A percentile compares a stretch with the other conserved stretches of the same genome.
phyloP scores from a whole-genome alignment of 768 basidiomycete genomes.

The Cubamyces lactineus region DNA sequence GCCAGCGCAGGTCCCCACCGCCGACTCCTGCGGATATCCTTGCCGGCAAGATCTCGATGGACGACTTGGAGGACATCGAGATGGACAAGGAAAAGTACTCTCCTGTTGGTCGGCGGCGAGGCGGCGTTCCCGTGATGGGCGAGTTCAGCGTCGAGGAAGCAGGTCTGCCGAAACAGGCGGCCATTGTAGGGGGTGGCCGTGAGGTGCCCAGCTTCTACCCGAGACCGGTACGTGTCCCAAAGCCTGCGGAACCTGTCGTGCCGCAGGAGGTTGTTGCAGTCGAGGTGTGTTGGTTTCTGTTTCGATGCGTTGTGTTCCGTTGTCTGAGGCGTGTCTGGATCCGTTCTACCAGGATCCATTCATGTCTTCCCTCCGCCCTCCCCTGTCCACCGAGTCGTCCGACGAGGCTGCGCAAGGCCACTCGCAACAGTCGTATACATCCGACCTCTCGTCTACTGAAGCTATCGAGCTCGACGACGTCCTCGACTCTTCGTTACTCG shows the following conservation, averaged over 20 bases:
- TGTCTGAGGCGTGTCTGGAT: neutral
- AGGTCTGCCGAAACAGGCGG: constrained; percentile 1
- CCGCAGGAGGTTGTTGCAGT: constrained; percentile 3
- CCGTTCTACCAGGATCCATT: constrained; percentile 6
- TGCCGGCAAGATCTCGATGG: constrained; percentile 58
- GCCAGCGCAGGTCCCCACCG: constrained; percentile 42
- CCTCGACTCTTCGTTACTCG: constrained; percentile 72
- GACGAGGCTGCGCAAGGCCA: constrained; percentile 36
- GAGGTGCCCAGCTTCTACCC: constrained; percentile 23
- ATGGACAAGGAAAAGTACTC: constrained; percentile 25
- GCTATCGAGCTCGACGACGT: constrained; percentile 75
- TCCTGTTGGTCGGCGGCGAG: constrained; percentile 7
- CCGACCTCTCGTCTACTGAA: constrained; percentile 48
- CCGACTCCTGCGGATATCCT: constrained; percentile 73
- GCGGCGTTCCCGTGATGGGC: constrained; percentile 42
- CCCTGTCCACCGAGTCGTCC: constrained; percentile 36
- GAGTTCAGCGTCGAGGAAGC: constrained; percentile 33
- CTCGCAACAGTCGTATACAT: constrained; percentile 35
- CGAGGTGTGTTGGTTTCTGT: constrained; percentile 13
- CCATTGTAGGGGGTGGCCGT: constrained; percentile 14
- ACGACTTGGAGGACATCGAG: constrained; percentile 33
- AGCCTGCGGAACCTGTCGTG: neutral
- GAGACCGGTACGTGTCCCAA: constrained; percentile 22
- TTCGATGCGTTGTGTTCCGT: neutral
- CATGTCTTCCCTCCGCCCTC: constrained; percentile 17